phyloP scores from a whole-genome alignment of 2,329 filamentous ascomycete species.

The Berkeleyomyces rouxiae region DNA sequence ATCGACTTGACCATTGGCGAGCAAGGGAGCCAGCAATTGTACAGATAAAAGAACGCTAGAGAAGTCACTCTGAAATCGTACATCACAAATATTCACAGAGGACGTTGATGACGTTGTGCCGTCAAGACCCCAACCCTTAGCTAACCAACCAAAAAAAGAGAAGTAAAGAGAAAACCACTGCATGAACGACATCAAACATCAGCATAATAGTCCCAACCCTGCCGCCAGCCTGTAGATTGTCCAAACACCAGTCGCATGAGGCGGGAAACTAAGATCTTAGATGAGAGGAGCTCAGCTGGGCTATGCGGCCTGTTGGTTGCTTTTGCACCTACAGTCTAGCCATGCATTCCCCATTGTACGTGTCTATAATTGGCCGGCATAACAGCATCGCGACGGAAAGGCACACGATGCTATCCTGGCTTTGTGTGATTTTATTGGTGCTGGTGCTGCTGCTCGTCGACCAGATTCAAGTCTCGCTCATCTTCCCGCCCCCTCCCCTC shows the following conservation, averaged over 20 bases:
- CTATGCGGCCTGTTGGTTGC: background rate
- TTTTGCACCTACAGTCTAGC: background rate
- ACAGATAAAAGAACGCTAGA: background rate
- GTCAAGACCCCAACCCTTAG: background rate
- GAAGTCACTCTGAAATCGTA: background rate
- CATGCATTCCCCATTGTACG: background rate
- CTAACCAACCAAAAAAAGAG: background rate
- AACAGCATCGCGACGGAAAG: background rate
- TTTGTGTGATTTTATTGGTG: background rate
- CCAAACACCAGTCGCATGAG: background rate
- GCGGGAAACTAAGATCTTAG: background rate
- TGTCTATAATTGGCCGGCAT: background rate
- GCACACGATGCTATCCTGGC: background rate
- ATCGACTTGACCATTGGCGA: background rate
- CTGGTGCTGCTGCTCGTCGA: background rate
- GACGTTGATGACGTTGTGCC: no score
- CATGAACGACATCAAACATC: background rate
- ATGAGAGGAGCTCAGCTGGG: background rate
- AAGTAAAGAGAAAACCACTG: background rate
- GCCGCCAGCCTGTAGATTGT: background rate
- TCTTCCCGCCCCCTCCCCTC: background rate
- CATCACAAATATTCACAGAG: background rate
- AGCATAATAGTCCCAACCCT: background rate
- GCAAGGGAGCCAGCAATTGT: background rate
- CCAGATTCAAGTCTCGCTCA: background rate